Base-by-base conservation (phyloP, 768 basidiomycete genomes). In the Lepiota brunneoincarnata region DNA sequence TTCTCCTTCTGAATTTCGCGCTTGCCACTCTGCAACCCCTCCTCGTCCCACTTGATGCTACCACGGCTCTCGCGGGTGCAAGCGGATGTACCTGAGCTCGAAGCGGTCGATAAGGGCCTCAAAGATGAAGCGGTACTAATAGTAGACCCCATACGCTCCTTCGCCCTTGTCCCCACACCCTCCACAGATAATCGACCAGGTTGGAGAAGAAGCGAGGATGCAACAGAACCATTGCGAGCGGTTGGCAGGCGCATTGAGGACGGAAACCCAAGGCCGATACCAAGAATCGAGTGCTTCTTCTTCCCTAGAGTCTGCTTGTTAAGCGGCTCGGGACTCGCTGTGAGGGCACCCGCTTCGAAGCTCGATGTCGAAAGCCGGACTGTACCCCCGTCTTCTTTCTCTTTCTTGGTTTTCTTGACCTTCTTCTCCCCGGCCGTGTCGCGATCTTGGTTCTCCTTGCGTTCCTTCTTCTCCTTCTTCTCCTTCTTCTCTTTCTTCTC, bases 311-410 rank as follows among this genome's bases (percentile, higher is more conserved):
- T 72, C 24, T 72, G 45, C 31, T 40, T 41, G 24, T 20, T n/a
- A 17, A n/a, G 65, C 21, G 48, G 49, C 36, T 41, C 41, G 15
- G 28, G 45, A 39, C 50, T 39, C 18, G 31, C 59, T 60, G 18
- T 77, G 58, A 80, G 72, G 3, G 74, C 69, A n/a, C 87, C 87
- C 0, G 79, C 78, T 63, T 89, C 88, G 60, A 89, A 89, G 61
- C 81, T 83, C 64, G 82, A 82, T 2, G 79, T 75, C 1, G 85
- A 86, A 57, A 73, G 67, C 18, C 82, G 77, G 6, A 72, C 62
- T 6, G 70, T 72, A 66, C 67, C 70, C 26, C 65, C 62, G 53
- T 68, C 63, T 61, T 46, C 60, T 49, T 23, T 63, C 46, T 63
- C 61, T 40, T 61, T 55, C 55, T 61, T 67, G 68, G 59, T 53